Percentiles rank a stretch among this genome's conserved stretches.
phyloP scores from a whole-genome alignment of 2,329 filamentous ascomycete species.

The Phaeosphaeriaceae sp. region DNA sequence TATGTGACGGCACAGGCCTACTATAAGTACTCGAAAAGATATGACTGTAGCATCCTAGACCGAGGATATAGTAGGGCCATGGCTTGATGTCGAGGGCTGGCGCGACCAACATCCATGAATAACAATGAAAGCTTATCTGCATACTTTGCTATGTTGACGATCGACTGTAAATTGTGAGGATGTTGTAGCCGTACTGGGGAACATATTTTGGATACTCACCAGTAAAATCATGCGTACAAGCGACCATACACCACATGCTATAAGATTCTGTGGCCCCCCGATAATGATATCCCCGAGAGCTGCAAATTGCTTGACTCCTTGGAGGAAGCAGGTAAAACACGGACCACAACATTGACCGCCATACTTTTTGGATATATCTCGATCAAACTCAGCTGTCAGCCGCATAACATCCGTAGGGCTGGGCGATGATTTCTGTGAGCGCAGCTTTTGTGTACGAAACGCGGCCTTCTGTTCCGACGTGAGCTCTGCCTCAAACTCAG shows the following conservation, averaged over 20 bases:
- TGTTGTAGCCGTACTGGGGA: not conserved
- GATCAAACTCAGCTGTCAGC: conserved; percentile 51
- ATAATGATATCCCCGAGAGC: conserved; percentile 52
- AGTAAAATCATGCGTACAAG: conserved; percentile 53
- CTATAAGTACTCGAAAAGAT: conserved; percentile 55
- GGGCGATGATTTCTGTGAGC: too few species aligned
- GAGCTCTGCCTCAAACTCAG: too few species aligned
- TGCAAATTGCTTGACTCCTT: conserved; percentile 55
- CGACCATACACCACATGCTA: conserved; percentile 57
- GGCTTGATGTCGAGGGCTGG: conserved; percentile 50
- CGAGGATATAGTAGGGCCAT: conserved; percentile 52
- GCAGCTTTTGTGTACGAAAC: too few species aligned
- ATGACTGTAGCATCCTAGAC: conserved; percentile 47
- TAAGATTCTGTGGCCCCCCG: conserved; percentile 55
- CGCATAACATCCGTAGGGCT: conserved; percentile 17
- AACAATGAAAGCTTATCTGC: conserved; percentile 52
- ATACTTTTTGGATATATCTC: conserved; percentile 15
- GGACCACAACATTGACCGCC: conserved; percentile 49
- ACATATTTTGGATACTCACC: conserved; percentile 36
- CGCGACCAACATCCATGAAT: conserved; percentile 53
- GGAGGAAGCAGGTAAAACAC: conserved; percentile 52
- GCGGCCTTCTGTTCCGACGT: too few species aligned
- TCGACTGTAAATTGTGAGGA: not conserved
- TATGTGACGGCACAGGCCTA: conserved; percentile 16
- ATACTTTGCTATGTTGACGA: conserved; percentile 27